Percentiles rank a stretch among this genome's conserved stretches.
Evolutionary conservation across 2,329 filamentous ascomycete genomes (phyloP).

Genomic region (Lachnellula occidentalis): DNA sequence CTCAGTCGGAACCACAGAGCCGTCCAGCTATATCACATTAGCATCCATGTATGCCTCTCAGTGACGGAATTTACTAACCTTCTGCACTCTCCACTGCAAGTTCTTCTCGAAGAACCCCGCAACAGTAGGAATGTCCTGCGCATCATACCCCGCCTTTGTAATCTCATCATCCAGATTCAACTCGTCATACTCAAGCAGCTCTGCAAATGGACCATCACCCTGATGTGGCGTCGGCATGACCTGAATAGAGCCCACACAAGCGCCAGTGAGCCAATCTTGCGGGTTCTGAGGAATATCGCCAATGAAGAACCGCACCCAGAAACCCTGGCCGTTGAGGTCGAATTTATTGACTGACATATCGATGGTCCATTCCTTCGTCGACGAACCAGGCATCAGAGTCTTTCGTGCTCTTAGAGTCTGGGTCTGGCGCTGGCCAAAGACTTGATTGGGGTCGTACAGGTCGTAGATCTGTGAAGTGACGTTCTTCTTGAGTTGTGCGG

Average conservation of each 20-base stretch:
- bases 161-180: constrained; percentile 14
- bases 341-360: constrained; percentile 22
- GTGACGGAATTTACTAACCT: constrained; percentile 13
- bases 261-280: constrained; percentile 16
- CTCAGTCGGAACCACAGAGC: constrained; percentile 5
- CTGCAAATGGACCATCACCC: constrained; percentile 3
- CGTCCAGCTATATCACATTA: constrained; percentile 14
- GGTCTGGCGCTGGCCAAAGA: constrained; percentile 3
- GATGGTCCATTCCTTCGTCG: constrained; percentile 20
- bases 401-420: not conserved
- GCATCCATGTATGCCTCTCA: not conserved
- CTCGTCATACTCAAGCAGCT: constrained; percentile 19
- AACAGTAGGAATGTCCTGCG: constrained; percentile 8
- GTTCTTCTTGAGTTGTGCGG: constrained; percentile 53
- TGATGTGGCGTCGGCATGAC: constrained; percentile 21
- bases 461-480: constrained; percentile 54
- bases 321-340: constrained; percentile 21
- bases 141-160: constrained; percentile 5
- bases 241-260: constrained; percentile 15
- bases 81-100: constrained; percentile 25
- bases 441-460: constrained; percentile 36
- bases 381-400: not conserved
- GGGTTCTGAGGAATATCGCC: constrained; percentile 19
- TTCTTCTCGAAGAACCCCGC: constrained; percentile 18
- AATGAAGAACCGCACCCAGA: constrained; percentile 23